These are phyloP conservation scores for Cercospora sesami DNA, from an alignment of 2,329 filamentous ascomycete genomes.

Conservation along the genomic window DNA sequence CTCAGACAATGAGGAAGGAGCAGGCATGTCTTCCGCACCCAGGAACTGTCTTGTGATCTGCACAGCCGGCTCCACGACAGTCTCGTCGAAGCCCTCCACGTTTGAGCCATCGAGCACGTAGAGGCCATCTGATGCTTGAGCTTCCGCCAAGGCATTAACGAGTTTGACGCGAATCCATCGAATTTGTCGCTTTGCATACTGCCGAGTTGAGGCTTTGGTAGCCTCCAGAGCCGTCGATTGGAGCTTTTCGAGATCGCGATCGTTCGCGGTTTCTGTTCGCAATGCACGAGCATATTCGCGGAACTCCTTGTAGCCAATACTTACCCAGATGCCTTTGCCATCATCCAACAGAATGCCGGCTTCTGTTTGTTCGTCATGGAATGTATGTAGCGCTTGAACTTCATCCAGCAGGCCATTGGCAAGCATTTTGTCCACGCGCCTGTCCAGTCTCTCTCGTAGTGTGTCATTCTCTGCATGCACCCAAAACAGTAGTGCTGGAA, in stretches of 20 bases:
- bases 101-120: conserved; percentile 83
- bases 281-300: conserved; percentile 61
- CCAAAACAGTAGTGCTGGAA: conserved; percentile 76
- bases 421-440: conserved; percentile 82
- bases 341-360: conserved; percentile 63
- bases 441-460: conserved; percentile 70
- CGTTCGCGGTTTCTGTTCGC: conserved; percentile 31
- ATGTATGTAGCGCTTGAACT: conserved; percentile 55
- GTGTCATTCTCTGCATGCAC: conserved; percentile 71
- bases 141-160: conserved; percentile 61
- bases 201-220: conserved; percentile 78
- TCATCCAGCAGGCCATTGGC: conserved; percentile 63
- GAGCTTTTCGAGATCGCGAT: conserved; percentile 54
- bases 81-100: conserved; percentile 58
- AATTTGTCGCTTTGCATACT: conserved; percentile 82
- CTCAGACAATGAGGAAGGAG: conserved; percentile 56
- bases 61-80: conserved; percentile 67
- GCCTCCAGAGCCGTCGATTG: conserved; percentile 65
- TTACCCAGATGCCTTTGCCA: conserved; percentile 88
- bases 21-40: conserved; percentile 54
- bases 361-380: conserved; percentile 45
- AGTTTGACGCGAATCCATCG: conserved; percentile 86
- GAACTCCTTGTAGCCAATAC: conserved; percentile 94
- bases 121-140: conserved; percentile 58
- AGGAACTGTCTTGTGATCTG: conserved; percentile 66